These are phyloP conservation scores for Pilasporangium apinafurcum DNA, from an alignment of 352 stramenopile species.

Conservation along the genomic window DNA sequence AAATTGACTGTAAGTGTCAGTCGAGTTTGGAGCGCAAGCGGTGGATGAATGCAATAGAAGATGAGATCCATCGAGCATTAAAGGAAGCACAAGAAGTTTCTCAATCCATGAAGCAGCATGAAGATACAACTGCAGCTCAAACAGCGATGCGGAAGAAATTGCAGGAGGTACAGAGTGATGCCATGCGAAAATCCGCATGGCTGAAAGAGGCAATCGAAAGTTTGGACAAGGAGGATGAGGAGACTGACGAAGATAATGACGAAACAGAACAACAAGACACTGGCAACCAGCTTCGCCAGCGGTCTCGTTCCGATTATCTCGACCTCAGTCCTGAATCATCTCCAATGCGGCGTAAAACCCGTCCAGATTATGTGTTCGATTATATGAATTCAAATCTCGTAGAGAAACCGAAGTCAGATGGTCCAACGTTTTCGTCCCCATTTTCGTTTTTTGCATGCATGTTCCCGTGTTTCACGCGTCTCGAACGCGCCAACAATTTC, in stretches of 20 bases:
- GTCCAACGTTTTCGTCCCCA: background rate
- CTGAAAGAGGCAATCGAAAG: constrained; percentile 31
- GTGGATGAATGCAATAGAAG: constrained; percentile 62
- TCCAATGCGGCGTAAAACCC: constrained; percentile 44
- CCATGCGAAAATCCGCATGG: constrained; percentile 33
- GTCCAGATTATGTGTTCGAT: constrained; percentile 14
- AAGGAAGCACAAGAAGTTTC: constrained; percentile 27
- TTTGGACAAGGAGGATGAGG: constrained; percentile 12
- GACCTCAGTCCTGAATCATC: constrained; percentile 64
- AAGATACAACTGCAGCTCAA: constrained; percentile 28
- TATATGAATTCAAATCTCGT: too few relatives aligned
- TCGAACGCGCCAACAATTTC: background rate
- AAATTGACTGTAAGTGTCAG: constrained; percentile 46
- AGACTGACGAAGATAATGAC: constrained; percentile 10
- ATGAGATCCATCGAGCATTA: constrained; percentile 23
- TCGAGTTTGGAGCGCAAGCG: constrained; percentile 63
- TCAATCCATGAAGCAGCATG: constrained; percentile 24
- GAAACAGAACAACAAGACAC: constrained; percentile 4
- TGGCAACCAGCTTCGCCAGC: constrained; percentile 6
- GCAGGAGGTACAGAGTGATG: constrained; percentile 38
- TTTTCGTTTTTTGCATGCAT: constrained; percentile 23
- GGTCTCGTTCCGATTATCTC: constrained; percentile 27
- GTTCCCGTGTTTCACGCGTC: constrained; percentile 17
- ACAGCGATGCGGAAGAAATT: constrained; percentile 47
- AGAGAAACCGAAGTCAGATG: too few relatives aligned